Conservation (phyloP, 768 basidiomycete genomes). For the Boletus rubescentipes region DNA sequence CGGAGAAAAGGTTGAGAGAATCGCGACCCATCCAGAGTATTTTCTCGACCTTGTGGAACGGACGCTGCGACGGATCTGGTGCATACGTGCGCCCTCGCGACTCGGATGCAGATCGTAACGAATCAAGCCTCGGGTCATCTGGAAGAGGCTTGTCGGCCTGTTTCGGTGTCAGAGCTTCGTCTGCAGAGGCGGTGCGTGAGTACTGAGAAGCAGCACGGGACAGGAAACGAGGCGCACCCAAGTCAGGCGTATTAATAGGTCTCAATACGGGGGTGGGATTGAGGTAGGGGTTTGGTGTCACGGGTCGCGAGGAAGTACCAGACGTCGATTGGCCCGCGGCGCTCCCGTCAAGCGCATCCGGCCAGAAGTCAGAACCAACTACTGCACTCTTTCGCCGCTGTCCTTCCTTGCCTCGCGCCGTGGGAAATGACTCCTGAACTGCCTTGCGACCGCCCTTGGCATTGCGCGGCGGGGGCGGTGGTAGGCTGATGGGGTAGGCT, state of each 20-base stretch:
- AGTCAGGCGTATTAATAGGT: slow-evolving; percentile 8
- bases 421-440: slow-evolving; percentile 10
- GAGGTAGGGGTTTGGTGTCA: slow-evolving; percentile 35
- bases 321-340: slow-evolving; percentile 2
- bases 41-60: slow-evolving; percentile 35
- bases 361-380: slow-evolving; percentile 26
- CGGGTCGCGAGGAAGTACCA: slow-evolving; percentile 17
- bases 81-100: not conserved
- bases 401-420: slow-evolving; percentile 17
- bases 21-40: slow-evolving; percentile 32
- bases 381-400: slow-evolving; percentile 12
- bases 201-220: not conserved
- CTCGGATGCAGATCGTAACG: slow-evolving; percentile 9
- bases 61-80: slow-evolving; percentile 18
- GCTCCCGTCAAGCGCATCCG: slow-evolving; percentile 6
- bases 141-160: not conserved
- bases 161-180: slow-evolving; percentile 15
- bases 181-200: slow-evolving; percentile 7
- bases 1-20: slow-evolving; percentile 30
- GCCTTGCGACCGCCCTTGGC: slow-evolving; percentile 13
- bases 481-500: slow-evolving; percentile 28
- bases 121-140: not conserved
- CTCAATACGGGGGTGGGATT: slow-evolving; percentile 35
- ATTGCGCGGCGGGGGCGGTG: slow-evolving; percentile 35
- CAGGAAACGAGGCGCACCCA: slow-evolving; percentile 14